Base-by-base conservation (phyloP, 495 filamentous ascomycete genomes). In the Schizothecium vesticola region DNA sequence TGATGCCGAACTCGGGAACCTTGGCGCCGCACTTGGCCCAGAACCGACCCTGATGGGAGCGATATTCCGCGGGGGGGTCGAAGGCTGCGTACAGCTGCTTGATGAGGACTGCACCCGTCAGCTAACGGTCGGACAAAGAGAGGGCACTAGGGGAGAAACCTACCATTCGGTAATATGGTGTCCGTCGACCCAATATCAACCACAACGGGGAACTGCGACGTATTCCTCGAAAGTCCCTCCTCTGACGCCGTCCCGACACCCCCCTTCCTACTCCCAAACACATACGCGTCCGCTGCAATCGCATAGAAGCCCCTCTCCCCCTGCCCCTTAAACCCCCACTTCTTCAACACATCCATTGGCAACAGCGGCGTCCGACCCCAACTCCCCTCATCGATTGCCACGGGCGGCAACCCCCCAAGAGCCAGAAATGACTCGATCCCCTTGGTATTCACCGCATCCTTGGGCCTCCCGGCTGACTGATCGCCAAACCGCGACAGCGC, bases 1-100 rank as follows among this genome's bases (percentile, higher is more conserved):
- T 76, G 43, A 90, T 76, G 19, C 80, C 84, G 22, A 89, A 84
- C 12, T 68, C 71, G 1, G 88, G 88, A 12, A 85, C 74, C 6
- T 74, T 82, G 16, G 88, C 86, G 63, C 82, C 77, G 76, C 88
- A 90, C 5, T 75, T 73, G 0, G 88, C 86, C 63, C 78, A 73
- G 69, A 82, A 90, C 10, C 78, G 72, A 3, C 80, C 82, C 1
- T 76, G 62, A 11, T 70, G 59, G 24, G 74, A 63, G 62, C 78
- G 72, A 63, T 81, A 86, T 8, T 66, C 67, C 5, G 85, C 87
- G 0, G 85, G 81, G 0, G 87, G 87, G 24, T 75, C 70, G 68
- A 89, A 90, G 0, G 80, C 70, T 0, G 69, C 74, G 60, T 85
- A 86, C 12, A 89, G 72, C 19, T 73, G 70, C 13, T 80, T 71